Evolutionary conservation across 768 basidiomycete genomes (phyloP).

Genomic region (Collybia sp.): DNA sequence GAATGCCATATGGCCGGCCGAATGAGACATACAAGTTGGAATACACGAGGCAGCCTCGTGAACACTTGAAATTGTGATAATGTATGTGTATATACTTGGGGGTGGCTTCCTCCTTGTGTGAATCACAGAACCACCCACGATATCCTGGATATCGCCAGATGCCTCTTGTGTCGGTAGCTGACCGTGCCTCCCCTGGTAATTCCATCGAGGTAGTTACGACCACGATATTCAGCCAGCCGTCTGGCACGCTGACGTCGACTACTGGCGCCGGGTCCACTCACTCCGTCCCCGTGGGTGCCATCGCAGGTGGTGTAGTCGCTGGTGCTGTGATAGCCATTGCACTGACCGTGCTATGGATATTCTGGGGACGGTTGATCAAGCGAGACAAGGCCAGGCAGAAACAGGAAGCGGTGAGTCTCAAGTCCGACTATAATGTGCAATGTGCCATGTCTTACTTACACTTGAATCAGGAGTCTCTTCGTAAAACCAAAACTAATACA

Average conservation of each 20-base stretch:
- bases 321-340: slow-evolving; percentile 43
- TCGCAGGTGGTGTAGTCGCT: slow-evolving; percentile 44
- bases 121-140: no score
- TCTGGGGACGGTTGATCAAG: slow-evolving; percentile 40
- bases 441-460: neutral
- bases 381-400: slow-evolving; percentile 24
- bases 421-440: neutral
- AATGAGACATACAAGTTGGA: no score
- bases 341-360: slow-evolving; percentile 38
- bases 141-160: no score
- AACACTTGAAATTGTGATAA: no score
- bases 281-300: slow-evolving; percentile 40
- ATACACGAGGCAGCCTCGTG: no score
- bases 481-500: slow-evolving; percentile 33
- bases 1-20: neutral
- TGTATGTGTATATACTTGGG: no score
- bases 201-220: slow-evolving; percentile 6
- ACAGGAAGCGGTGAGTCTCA: slow-evolving; percentile 16
- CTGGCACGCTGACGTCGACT: neutral
- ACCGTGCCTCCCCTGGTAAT: neutral
- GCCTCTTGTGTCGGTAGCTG: no score
- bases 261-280: slow-evolving; percentile 5
- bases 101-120: no score
- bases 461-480: slow-evolving; percentile 15
- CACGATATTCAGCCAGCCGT: slow-evolving; percentile 10